phyloP scores from a whole-genome alignment of 2,329 filamentous ascomycete genomes.

The Fusarium annulatum region DNA sequence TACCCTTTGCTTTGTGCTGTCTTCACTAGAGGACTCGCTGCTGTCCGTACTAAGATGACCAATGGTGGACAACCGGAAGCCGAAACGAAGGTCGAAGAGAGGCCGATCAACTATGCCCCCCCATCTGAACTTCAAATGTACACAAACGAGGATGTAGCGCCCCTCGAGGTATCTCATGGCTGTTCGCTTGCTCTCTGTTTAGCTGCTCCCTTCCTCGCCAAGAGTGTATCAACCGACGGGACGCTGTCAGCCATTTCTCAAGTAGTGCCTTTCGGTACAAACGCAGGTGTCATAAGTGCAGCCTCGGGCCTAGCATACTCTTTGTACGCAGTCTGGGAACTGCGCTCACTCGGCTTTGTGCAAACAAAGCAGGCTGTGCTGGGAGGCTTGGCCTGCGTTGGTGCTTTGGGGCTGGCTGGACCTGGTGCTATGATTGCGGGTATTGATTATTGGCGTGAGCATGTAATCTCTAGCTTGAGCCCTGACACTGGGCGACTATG shows the following conservation, averaged over 20 bases:
- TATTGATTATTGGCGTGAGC: not conserved
- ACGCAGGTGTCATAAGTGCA: rapidly evolving
- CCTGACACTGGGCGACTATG: rapidly evolving
- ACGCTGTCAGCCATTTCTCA: not conserved
- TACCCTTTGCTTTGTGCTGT: not conserved
- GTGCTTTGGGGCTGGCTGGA: not conserved
- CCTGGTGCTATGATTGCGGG: not conserved
- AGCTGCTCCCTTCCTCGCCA: rapidly evolving
- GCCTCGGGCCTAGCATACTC: not conserved
- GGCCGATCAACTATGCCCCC: not conserved
- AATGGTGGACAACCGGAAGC: rapidly evolving
- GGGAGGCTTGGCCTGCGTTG: rapidly evolving
- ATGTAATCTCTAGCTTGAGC: rapidly evolving
- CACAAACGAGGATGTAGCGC: not conserved
- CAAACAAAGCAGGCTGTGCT: not conserved
- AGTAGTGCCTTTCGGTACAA: rapidly evolving
- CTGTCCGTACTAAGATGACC: rapidly evolving
- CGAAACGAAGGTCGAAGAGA: rapidly evolving
- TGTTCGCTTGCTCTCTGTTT: not conserved
- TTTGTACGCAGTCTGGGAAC: not conserved
- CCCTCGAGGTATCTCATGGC: not conserved
- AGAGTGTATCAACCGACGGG: rapidly evolving
- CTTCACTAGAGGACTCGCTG: not conserved
- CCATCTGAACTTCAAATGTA: not conserved
- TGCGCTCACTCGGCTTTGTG: not conserved